Evolutionary conservation across 2,329 filamentous ascomycete species (phyloP), one percentile per base, ranked within the genome.

Genomic region (Parastagonospora avenae): DNA sequence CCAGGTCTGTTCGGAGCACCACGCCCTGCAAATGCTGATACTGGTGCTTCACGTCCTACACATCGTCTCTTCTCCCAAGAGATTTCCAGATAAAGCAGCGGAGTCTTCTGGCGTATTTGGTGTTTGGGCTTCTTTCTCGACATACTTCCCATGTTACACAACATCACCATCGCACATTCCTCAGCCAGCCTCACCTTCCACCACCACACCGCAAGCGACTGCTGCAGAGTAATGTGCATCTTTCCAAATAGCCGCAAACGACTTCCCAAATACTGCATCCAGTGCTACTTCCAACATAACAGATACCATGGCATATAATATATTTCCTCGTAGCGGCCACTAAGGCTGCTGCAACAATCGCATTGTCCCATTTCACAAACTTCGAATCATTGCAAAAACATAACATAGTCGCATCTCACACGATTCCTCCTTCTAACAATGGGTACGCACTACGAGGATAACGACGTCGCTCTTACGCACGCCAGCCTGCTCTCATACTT

Each of bases 401-500:
- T 12, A 14, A 35, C 35, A 37, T 3, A 35, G 16, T 14, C 28
- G n/a, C 15, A 12, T 43, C 38, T 38, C 27, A 30, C 24, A 11
- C 16, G 24, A 11, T 15, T 11, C 30, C 36, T 32, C 40, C 42
- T 28, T 27, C 37, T 10, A 27, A 24, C 2, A 28, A 41, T 35
- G 19, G 10, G 31, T 15, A 36, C 33, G 28, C 41, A 33, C 11
- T 14, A 11, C n/a, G 24, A 8, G 8, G 35, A 57, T 29, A 45
- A 24, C 31, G 42, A 54, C 15, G 42, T 52, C 12, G 44, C 52
- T 8, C 48, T 63, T 5, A 52, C 52, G 15, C 56, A 53, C 39
- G 41, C 48, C 11, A 54, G 55, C 1, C 48, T 65, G 15, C 54
- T 59, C 19, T 41, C 54, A 9, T 58, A 58, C 46, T 57, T 66